phyloP scores from a whole-genome alignment of 2,329 filamentous ascomycete species.

The Scytalidium sp. region DNA sequence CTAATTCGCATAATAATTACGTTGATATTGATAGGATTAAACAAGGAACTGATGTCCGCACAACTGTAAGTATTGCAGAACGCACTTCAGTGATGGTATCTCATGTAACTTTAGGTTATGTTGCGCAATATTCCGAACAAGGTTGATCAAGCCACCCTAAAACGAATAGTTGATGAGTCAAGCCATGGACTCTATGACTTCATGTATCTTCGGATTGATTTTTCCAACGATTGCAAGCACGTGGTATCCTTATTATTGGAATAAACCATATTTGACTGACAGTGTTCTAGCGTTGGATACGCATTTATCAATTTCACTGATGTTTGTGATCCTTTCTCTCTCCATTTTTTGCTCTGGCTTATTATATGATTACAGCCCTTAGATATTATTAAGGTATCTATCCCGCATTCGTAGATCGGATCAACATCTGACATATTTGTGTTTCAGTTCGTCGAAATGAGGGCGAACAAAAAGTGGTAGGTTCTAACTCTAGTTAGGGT shows the following conservation, averaged over 20 bases:
- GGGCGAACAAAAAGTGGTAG: conserved; percentile 69
- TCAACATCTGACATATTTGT: conserved; percentile 18
- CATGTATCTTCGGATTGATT: conserved; percentile 90
- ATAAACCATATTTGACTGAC: conserved; percentile 27
- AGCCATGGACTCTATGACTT: conserved; percentile 88
- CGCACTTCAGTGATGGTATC: neutral
- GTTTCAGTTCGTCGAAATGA: conserved; percentile 64
- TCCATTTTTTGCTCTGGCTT: conserved; percentile 1
- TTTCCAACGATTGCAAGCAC: conserved; percentile 80
- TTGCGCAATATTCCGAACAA: conserved; percentile 92
- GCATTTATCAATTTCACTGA: conserved; percentile 95
- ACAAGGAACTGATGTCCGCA: conserved; percentile 69
- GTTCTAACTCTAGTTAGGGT: no score
- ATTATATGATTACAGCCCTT: conserved; percentile 55
- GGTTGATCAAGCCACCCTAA: conserved; percentile 73
- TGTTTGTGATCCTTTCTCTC: conserved; percentile 44
- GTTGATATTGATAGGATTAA: conserved; percentile 60
- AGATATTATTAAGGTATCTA: conserved; percentile 64
- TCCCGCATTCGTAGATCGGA: conserved; percentile 2
- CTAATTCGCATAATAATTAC: conserved; percentile 51
- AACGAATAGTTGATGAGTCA: conserved; percentile 73
- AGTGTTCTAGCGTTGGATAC: conserved; percentile 74
- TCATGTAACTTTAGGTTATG: conserved; percentile 66
- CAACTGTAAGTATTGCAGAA: conserved; percentile 54
- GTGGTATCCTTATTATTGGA: conserved; percentile 28